Evolutionary conservation across 1,139 yeast genomes (phyloP).

Genomic region (Kluyveromyces sp.): DNA sequence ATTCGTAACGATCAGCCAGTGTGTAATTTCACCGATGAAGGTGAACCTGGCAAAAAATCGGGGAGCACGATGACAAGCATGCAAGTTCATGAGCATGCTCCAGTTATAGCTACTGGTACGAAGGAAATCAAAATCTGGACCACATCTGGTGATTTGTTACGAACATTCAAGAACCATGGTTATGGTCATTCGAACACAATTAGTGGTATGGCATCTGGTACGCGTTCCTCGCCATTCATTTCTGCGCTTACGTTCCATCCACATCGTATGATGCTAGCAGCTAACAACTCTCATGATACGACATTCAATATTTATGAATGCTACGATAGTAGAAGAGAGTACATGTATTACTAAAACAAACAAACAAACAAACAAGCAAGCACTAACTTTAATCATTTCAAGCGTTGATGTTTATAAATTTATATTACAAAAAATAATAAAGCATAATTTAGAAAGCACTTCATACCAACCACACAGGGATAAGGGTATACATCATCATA

Average conservation of each 20-base stretch:
- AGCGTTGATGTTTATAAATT: too few species aligned
- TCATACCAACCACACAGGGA: too few species aligned
- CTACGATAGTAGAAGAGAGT: slow-evolving; percentile 25
- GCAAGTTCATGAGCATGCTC: slow-evolving; percentile 94
- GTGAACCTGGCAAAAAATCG: slow-evolving; percentile 7
- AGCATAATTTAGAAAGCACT: background rate
- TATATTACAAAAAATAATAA: too few species aligned
- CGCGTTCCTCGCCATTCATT: slow-evolving; percentile 36
- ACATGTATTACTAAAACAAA: background rate
- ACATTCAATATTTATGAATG: slow-evolving; percentile 61
- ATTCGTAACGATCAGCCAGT: slow-evolving; percentile 70
- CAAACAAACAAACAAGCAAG: background rate
- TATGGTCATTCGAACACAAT: slow-evolving; percentile 26
- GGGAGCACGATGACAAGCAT: slow-evolving; percentile 49
- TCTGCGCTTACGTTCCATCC: slow-evolving; percentile 80
- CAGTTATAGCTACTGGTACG: slow-evolving; percentile 81
- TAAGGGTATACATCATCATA: too few species aligned
- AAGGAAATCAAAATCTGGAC: slow-evolving; percentile 80
- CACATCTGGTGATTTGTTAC: slow-evolving; percentile 67
- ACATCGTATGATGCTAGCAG: slow-evolving; percentile 88
- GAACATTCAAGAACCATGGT: slow-evolving; percentile 52
- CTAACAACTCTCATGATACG: slow-evolving; percentile 73
- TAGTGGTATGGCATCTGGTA: slow-evolving; percentile 27
- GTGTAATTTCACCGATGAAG: slow-evolving; percentile 48
- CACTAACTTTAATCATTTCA: background rate